Percentiles rank a stretch among this genome's conserved stretches.
Conservation (phyloP, 306 rosid species). For the Citrullus colocynthis region DNA sequence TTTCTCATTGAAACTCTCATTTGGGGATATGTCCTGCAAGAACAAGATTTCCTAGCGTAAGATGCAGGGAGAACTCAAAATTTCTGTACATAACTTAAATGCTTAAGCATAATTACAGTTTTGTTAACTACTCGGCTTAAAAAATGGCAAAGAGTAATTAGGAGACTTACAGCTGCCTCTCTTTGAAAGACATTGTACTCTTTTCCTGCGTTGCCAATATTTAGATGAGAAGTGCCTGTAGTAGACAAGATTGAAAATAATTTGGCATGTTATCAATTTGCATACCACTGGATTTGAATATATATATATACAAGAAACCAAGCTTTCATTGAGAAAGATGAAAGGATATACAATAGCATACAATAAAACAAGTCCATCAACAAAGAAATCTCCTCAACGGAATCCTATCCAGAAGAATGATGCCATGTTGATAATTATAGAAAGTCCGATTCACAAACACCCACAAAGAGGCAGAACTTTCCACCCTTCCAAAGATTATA, state of each 20-base stretch:
- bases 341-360: too few relatives aligned
- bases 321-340: not conserved
- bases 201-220: constrained; percentile 40
- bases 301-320: not conserved
- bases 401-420: not conserved
- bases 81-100: not conserved
- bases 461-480: not conserved
- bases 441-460: not conserved
- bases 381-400: not conserved
- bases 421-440: not conserved
- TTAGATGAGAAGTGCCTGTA: constrained; percentile 39
- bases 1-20: constrained; percentile 40
- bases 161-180: constrained; percentile 32
- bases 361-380: not conserved
- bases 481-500: not conserved
- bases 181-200: constrained; percentile 25
- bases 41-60: not conserved
- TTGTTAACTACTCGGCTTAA: not conserved
- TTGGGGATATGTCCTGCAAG: constrained; percentile 47
- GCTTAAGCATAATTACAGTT: not conserved
- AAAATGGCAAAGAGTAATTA: not conserved
- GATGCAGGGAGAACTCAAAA: not conserved
- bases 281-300: not conserved
- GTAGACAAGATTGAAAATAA: constrained; percentile 5
- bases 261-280: not conserved